Percentiles rank a stretch among this genome's conserved stretches.
phyloP scores from a whole-genome alignment of 2,329 filamentous ascomycete genomes.

The Ceratocystis alfenasii region DNA sequence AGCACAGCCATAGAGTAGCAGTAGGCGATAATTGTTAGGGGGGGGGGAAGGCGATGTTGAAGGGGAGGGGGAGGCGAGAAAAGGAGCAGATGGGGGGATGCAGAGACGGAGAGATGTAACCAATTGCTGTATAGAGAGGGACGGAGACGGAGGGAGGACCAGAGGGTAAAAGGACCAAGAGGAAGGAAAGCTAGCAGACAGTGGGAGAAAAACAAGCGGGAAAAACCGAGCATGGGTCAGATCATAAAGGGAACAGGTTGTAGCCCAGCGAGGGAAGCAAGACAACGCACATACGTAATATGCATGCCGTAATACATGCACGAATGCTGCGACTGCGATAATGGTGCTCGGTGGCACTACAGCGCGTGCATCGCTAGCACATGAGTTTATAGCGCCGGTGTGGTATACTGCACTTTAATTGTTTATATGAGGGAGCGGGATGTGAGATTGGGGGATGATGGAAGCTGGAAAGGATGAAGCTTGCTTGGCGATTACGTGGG shows the following conservation, averaged over 20 bases:
- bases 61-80: neutral
- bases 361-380: neutral
- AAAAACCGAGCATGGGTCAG: slow-evolving; percentile 5
- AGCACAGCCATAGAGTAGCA: neutral
- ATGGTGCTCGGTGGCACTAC: neutral
- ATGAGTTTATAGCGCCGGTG: neutral
- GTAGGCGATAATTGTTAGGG: neutral
- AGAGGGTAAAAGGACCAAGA: neutral
- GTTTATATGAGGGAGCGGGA: neutral
- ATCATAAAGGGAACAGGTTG: neutral
- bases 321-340: neutral
- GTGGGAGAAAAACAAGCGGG: slow-evolving; percentile 6
- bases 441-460: neutral
- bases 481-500: neutral
- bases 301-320: neutral
- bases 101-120: neutral
- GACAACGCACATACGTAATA: slow-evolving; percentile 6
- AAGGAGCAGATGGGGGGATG: neutral
- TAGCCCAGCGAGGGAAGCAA: neutral
- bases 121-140: neutral
- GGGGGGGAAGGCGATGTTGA: neutral
- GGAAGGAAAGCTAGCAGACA: neutral
- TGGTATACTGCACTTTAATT: neutral
- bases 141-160: neutral
- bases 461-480: neutral